Base-by-base conservation (phyloP, 176 grass and related monocot species). In the Triticum aestivum region DNA sequence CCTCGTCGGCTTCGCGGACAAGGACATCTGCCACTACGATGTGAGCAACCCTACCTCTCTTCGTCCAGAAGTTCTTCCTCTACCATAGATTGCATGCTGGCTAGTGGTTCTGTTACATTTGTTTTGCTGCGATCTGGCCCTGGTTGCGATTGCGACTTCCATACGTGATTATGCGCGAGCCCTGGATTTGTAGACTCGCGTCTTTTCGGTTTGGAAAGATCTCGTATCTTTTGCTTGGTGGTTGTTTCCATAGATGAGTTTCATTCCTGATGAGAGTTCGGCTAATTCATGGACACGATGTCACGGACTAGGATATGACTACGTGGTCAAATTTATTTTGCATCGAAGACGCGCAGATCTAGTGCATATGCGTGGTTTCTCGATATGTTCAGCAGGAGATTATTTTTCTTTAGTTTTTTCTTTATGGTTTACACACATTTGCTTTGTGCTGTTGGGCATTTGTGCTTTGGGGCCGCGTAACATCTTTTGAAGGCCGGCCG, bases 21-120 rank as follows among this genome's bases (percentile, higher is more conserved):
- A 84, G 30, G 91, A 87, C 69, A 45, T 93, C 18, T 92, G 52
- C 70, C 95, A 91, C n/a, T 97, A 97, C 41, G 87, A 97, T 29
- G 95, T 97, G 75, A 94, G 88, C 56, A 13, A 26, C 29, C 23
- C 33, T 61, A 18, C 10, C 5, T 7, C 47, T 34, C 10, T 20
- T 47, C 9, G 59, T 74, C 35, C 27, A 24, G 27, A 11, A 65
- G 6, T 18, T 41, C 24, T 39, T 61, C 23, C 35, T 42, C 32
- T 42, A n/a, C 58, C 35, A 61, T 14, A 59, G 7, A 11, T 38
- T 17, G 9, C 17, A 21, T 20, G 29, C 32, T 17, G 3, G 27
- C 64, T 32, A 32, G 11, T 32, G 11, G 5, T 71, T 11, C 37
- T 72, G 21, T 66, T 39, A 17, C 15, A 78, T 44, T 18, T 39